A percentile compares a stretch with the other conserved stretches of the same genome.
Conservation (phyloP, 805 yeast genomes). For the Candida maesae region DNA sequence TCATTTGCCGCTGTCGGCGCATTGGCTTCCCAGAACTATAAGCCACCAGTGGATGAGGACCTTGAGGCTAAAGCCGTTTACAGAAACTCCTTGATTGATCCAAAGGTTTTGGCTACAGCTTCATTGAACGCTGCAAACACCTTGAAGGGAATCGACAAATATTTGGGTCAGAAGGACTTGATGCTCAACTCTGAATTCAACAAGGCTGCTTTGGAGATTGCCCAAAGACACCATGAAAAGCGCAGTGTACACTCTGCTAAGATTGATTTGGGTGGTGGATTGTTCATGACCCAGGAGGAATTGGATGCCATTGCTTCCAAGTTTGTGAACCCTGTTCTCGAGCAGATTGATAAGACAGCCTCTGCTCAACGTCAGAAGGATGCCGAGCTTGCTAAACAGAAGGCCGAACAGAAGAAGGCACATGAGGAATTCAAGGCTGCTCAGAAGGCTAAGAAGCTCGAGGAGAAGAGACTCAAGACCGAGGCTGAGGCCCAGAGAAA, state of each 20-base stretch:
- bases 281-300: slow-evolving; percentile 69
- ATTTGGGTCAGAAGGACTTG: slow-evolving; percentile 37
- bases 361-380: slow-evolving; percentile 60
- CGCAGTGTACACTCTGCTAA: slow-evolving; percentile 48
- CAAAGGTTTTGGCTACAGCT: slow-evolving; percentile 48
- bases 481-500: slow-evolving; percentile 38
- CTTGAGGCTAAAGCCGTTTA: slow-evolving; percentile 38
- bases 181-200: slow-evolving; percentile 52
- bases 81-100: slow-evolving; percentile 36
- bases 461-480: slow-evolving; percentile 44
- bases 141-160: slow-evolving; percentile 37
- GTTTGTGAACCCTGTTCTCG: slow-evolving; percentile 78
- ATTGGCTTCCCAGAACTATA: slow-evolving; percentile 45
- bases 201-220: slow-evolving; percentile 71
- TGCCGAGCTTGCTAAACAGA: slow-evolving; percentile 36
- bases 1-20: slow-evolving; percentile 52
- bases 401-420: slow-evolving; percentile 34
- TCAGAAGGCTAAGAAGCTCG: slow-evolving; percentile 35
- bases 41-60: slow-evolving; percentile 37
- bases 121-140: slow-evolving; percentile 43
- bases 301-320: slow-evolving; percentile 75
- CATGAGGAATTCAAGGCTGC: slow-evolving; percentile 40
- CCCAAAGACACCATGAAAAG: slow-evolving; percentile 62
- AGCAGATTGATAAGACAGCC: slow-evolving; percentile 69
- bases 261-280: slow-evolving; percentile 85